Evolutionary conservation across 768 basidiomycete species (phyloP).

Genomic region (Russula sp.): DNA sequence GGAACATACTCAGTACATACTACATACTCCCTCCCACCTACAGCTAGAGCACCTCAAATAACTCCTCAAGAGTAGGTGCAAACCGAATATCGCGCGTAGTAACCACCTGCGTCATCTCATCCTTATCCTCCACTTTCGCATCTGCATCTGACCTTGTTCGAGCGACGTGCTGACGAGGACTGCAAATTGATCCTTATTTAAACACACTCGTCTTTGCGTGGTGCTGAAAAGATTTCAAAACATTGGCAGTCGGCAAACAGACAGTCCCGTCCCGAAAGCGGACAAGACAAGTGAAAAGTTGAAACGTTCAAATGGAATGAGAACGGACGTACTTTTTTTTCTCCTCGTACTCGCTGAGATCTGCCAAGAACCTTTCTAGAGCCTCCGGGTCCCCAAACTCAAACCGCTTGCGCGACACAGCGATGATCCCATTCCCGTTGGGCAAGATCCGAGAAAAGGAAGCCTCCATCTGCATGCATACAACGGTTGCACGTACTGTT

Average conservation of each 20-base stretch:
- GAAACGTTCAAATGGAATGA: not conserved
- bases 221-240: no score
- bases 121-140: not conserved
- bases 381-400: slow-evolving; percentile 8
- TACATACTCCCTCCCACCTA: slow-evolving; percentile 10
- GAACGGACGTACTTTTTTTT: slow-evolving; percentile 16
- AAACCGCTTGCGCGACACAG: slow-evolving; percentile 23
- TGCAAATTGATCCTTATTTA: slow-evolving; percentile 2
- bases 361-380: slow-evolving; percentile 11
- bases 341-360: slow-evolving; percentile 14
- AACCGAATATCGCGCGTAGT: slow-evolving; percentile 21
- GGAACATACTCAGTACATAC: no score
- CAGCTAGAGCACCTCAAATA: slow-evolving; percentile 18
- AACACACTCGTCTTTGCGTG: no score
- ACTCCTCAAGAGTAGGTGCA: slow-evolving; percentile 15
- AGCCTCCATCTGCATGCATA: no score
- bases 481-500: no score
- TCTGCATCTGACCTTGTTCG: slow-evolving; percentile 1
- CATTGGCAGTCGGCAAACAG: no score
- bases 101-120: slow-evolving; percentile 13
- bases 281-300: no score
- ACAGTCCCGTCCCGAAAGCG: no score
- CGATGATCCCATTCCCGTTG: no score
- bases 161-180: slow-evolving; percentile 22
- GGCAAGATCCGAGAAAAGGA: no score